Conservation (phyloP, 1,284 basidiomycete genomes). For the Ustilago esculenta region DNA sequence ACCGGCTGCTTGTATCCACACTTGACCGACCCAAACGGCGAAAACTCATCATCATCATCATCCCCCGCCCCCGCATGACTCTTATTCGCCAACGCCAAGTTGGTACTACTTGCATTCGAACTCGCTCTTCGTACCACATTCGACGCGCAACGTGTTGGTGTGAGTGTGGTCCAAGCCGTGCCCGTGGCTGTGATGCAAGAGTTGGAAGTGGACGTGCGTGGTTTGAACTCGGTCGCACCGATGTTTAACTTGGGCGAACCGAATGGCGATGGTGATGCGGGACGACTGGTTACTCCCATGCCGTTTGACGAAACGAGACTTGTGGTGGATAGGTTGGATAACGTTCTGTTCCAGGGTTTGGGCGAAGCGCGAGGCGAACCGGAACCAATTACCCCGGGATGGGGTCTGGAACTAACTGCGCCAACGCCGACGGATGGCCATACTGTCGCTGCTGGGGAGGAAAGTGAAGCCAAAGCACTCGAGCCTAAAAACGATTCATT, state of each 20-base stretch:
- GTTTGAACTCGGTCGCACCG: conserved; percentile 59
- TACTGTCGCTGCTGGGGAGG: conserved; percentile 18
- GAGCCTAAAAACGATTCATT: too few species aligned
- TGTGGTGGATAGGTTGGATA: conserved; percentile 42
- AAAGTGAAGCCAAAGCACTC: conserved; percentile 23
- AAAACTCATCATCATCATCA: conserved; percentile 72
- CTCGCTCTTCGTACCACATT: conserved; percentile 36
- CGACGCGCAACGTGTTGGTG: conserved; percentile 28
- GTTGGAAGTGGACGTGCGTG: conserved; percentile 33
- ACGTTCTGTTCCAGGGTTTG: conserved; percentile 47
- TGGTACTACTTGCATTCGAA: conserved; percentile 47
- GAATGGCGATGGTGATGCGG: conserved; percentile 53
- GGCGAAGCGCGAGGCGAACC: conserved; percentile 54
- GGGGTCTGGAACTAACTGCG: conserved; percentile 34
- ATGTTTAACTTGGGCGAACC: conserved; percentile 62
- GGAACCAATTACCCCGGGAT: conserved; percentile 54
- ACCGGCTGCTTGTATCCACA: conserved; percentile 27
- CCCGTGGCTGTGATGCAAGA: conserved; percentile 6
- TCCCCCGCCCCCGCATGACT: conserved; percentile 62
- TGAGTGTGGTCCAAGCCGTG: too few species aligned
- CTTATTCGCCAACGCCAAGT: conserved; percentile 51
- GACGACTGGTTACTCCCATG: conserved; percentile 32
- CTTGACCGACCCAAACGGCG: conserved; percentile 69
- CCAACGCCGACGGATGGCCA: conserved; percentile 15
- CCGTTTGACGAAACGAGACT: conserved; percentile 35